phyloP scores from a whole-genome alignment of 1,284 basidiomycete species.

The Cryptococcus sp. region DNA sequence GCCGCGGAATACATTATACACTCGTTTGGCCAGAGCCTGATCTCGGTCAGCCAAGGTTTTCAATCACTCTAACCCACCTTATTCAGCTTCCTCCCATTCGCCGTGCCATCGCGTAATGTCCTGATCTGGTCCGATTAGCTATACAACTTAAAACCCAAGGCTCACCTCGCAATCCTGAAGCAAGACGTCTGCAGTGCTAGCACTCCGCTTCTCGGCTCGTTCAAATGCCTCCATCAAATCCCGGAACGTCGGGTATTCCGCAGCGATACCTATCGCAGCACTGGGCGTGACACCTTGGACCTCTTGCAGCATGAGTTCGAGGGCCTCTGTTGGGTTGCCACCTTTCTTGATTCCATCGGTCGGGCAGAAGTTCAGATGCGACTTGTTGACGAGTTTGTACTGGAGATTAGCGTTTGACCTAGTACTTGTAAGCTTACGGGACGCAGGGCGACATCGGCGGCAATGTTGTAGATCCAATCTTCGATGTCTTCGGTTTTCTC shows the following conservation, averaged over 20 bases:
- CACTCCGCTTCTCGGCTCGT: constrained; percentile 28
- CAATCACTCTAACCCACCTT: constrained; percentile 25
- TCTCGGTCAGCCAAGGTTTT: constrained; percentile 6
- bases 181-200: constrained; percentile 30
- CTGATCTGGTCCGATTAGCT: constrained; percentile 19
- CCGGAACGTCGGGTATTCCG: constrained; percentile 37
- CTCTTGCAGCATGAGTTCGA: constrained; percentile 52
- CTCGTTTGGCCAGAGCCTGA: constrained; percentile 38
- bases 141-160: background rate
- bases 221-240: constrained; percentile 49
- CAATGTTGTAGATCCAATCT: constrained; percentile 51
- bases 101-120: constrained; percentile 35
- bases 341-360: constrained; percentile 36
- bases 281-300: constrained; percentile 48
- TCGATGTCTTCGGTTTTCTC: constrained; percentile 51
- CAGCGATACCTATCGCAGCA: constrained; percentile 41
- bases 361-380: constrained; percentile 49
- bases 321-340: constrained; percentile 25
- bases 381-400: constrained; percentile 50
- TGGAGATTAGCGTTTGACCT: constrained; percentile 15
- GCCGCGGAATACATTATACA: constrained; percentile 40
- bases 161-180: constrained; percentile 42
- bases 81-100: constrained; percentile 36
- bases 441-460: constrained; percentile 49
- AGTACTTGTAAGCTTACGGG: constrained; percentile 31